These are phyloP conservation scores for Nakazawaea laoshanensis DNA, from an alignment of 805 yeast species.

Conservation along the genomic window DNA sequence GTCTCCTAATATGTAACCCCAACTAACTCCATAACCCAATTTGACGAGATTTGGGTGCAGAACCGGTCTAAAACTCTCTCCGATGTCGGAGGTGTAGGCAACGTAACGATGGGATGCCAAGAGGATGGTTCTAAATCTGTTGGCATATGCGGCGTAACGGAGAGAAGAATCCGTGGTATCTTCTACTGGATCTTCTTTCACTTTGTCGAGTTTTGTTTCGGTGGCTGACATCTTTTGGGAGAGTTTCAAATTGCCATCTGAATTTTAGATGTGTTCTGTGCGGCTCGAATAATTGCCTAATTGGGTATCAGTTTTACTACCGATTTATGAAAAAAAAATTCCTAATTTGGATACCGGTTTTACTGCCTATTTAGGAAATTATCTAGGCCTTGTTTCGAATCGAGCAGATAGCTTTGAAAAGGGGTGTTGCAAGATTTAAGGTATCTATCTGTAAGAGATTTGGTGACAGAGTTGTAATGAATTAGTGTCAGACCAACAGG, in stretches of 20 bases:
- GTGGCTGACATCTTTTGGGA: conserved; percentile 1
- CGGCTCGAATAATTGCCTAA: too few relatives aligned
- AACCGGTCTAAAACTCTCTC: conserved; percentile 79
- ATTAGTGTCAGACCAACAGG: conserved; percentile 17
- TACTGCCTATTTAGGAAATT: not conserved
- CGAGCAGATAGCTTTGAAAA: conserved; percentile 2
- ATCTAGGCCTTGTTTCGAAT: not conserved
- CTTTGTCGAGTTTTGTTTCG: conserved; percentile 3
- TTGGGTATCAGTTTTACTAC: too few relatives aligned
- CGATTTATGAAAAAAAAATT: too few relatives aligned
- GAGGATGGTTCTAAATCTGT: conserved; percentile 61
- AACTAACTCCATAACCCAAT: conserved; percentile 63
- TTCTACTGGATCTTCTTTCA: conserved; percentile 10
- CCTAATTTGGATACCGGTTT: not conserved
- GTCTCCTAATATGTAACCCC: conserved; percentile 72
- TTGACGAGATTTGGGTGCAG: conserved; percentile 63
- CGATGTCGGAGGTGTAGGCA: conserved; percentile 82
- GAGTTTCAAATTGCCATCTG: not conserved
- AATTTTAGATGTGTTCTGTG: not conserved
- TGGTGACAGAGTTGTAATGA: conserved; percentile 22
- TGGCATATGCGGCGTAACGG: conserved; percentile 81
- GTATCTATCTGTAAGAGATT: conserved; percentile 16
- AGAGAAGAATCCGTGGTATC: conserved; percentile 40
- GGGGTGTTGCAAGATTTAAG: conserved; percentile 3
- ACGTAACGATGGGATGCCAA: conserved; percentile 72